Base-by-base conservation (phyloP, 495 filamentous ascomycete species). In the Aspergillus ellipticus region DNA sequence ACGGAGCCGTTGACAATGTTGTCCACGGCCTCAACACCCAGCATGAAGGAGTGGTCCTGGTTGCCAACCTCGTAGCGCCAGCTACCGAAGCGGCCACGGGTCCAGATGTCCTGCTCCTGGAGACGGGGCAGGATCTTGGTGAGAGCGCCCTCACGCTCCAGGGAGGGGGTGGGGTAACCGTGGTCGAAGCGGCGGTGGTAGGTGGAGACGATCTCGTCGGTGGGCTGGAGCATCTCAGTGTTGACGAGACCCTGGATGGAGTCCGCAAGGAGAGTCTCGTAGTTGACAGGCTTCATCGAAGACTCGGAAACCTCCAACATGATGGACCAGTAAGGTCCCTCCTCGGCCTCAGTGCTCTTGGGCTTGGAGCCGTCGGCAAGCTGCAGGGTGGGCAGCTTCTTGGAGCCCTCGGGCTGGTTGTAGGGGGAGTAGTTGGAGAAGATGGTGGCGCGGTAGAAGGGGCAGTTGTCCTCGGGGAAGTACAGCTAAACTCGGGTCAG, bases 391-490 rank as follows among this genome's bases (percentile, higher is more conserved):
- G 91, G 83, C 37, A 99, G 87, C 79, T 95, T 94, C 66, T 82
- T 86, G 54, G 85, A 85, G 42, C 82, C 78, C 51, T 85, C 77
- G 17, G 94, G 94, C 76, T 97, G 94, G 79, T 99, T 99, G 84
- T 96, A 83, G 55, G 93, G 94, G 16, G 95, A 97, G 82, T 99
- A 99, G 85, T 99, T 99, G 76, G 94, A 97, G 85, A 99, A 99
- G 78, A 99, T 97, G 59, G 94, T 99, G 67, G 94, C 94, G 65
- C 94, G 91, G 82, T 99, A 99, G 85, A 99, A 99, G 69, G 91
- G 92, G 82, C 92, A 96, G 84, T 99, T 85, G 74, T 96, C 86
- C 72, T 99, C 95, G 60, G 94, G 94, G 86, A 97, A 99, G 85
- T 99, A 99, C 53, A 99, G 84, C 90, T 88, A 60, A 6, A 49